These are phyloP conservation scores for Zygosaccharomyces lentus DNA, from an alignment of 805 yeast genomes.

Conservation along the genomic window DNA sequence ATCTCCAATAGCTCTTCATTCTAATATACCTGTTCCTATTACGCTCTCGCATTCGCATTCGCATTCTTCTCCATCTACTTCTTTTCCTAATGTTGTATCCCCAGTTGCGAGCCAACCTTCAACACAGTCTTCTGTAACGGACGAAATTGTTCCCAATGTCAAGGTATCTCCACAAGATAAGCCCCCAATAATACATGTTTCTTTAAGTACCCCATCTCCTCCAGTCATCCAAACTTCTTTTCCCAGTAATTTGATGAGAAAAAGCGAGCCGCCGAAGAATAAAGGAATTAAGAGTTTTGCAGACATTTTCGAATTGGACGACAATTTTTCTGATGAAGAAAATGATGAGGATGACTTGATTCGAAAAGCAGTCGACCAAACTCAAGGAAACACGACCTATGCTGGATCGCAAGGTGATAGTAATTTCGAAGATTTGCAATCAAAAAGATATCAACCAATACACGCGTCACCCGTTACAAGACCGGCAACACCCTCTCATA, in stretches of 20 bases:
- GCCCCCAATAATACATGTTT: neutral
- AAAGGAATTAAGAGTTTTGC: conserved; percentile 13
- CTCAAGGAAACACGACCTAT: neutral
- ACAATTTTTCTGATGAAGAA: conserved; percentile 8
- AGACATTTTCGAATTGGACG: conserved; percentile 19
- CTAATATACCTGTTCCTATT: no score
- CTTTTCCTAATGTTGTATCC: no score
- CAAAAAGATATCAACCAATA: neutral
- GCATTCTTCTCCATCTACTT: no score
- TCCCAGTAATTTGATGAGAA: neutral
- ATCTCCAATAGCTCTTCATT: neutral
- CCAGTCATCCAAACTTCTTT: neutral
- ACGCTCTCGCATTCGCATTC: no score
- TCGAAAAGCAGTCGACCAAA: neutral
- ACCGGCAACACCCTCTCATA: conserved; percentile 10
- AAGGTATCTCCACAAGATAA: neutral
- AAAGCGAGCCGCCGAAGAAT: neutral
- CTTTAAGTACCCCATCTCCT: neutral
- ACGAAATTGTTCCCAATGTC: neutral
- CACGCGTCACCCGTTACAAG: neutral
- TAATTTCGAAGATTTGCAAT: neutral
- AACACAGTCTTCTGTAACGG: neutral
- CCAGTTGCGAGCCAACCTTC: no score
- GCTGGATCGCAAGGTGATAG: neutral
- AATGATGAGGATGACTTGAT: conserved; percentile 3